Base-by-base conservation (phyloP, 805 yeast genomes). In the Hemisphaericaspora nanyangensis region DNA sequence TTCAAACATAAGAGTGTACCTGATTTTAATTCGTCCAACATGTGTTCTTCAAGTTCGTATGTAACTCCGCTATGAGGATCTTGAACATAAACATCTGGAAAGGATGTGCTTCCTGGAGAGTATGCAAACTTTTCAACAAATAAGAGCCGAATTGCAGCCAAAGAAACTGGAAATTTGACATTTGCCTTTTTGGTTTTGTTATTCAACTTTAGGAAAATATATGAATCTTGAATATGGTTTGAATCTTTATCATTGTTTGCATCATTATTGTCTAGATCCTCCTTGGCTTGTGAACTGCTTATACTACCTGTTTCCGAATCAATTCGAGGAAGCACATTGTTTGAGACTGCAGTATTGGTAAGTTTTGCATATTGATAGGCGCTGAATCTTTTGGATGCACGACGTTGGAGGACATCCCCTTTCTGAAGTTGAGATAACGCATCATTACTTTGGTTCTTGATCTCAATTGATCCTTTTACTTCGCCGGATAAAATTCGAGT, bases 321-420 rank as follows among this genome's bases (percentile, higher is more conserved):
- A 22, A 22, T 8, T 22, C 26, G 26, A 7, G 33, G 38, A 15
- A 34, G 13, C 25, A 29, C 26, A 7, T 28, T 31, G 24, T 26
- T 35, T 10, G 29, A 4, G 1, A 15, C 18, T n/a, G 57, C 39
- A 22, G 52, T 49, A 44, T 74, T 78, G 0, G 86, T 68, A 8
- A 85, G 69, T 51, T 84, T 85, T 1, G 95, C 87, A 61, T 82
- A 82, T 54, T 91, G 98, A 45, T 90, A 91, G 0, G 97, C 96
- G 5, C 96, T 88, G 55, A 84, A 91, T 39, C 99, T 70, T 50
- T 91, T 83, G 0, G 97, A 90, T 0, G 98, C 99, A 45, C 96
- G 76, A 49, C 99, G 75, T 65, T 84, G 95, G 24, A 93, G 66
- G 3, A 86, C 83, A 34, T 85, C 86, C 3, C 90, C 87, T 33